Evolutionary conservation across 2,329 filamentous ascomycete genomes (phyloP), one percentile per base, ranked within the genome.

Genomic region (Chaetothyriales sp.): DNA sequence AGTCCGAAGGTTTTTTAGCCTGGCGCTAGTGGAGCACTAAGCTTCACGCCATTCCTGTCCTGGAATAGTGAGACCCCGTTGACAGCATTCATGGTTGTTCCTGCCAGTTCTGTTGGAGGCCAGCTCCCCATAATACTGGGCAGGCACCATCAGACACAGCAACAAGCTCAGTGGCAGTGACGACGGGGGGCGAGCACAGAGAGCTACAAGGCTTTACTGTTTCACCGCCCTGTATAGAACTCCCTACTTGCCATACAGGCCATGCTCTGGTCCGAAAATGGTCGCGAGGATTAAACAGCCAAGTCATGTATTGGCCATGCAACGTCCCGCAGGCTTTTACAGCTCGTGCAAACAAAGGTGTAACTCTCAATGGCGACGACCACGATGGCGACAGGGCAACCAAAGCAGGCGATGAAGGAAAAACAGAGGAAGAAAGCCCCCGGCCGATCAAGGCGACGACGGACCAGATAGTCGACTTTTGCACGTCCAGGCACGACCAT

Each of bases 401-500:
- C 53, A 64, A 49, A 44, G 60, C 61, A 48, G 57, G 57, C 48
- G 58, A 48, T 25, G 48, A 58, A 36, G 53, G 48, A 42, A 26
- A 52, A 15, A 39, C 32, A 15, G 3, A 39, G 12, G 32, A 39
- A 39, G 32, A 36, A 49, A 44, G 28, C 18, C 6, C 5, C 19
- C 2, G 22, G 5, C 18, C 47, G 20, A 43, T 22, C 2, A 44
- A 10, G 8, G 18, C 15, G 39, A 12, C 5, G 10, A 15, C 32
- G 2, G 32, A 39, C 10, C 32, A 39, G 32, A 79, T 95, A 50
- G 70, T 86, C 55, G 84, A 85, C 5, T 72, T 95, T 49, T 80
- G 81, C 56, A 78, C 88, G 43, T 85, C 89, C 1, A 80, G 89
- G 44, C 82, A 78, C 51, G 89, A 89, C 43, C 83, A 89, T 61